These are phyloP conservation scores for Mariannaea elegans DNA, from an alignment of 2,329 filamentous ascomycete genomes.

Conservation along the genomic window DNA sequence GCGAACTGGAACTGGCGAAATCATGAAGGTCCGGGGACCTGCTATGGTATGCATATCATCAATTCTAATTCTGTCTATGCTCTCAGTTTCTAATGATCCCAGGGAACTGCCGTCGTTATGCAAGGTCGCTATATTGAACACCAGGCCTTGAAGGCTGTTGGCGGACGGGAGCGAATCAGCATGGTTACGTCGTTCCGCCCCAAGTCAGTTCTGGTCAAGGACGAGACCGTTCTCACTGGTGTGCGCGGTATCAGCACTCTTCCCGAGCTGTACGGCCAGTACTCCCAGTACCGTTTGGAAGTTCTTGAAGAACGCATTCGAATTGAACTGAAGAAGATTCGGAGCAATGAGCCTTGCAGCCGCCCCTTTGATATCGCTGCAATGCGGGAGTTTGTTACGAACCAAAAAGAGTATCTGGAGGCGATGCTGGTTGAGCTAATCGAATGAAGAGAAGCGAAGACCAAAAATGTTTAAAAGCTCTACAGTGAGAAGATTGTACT, in stretches of 20 bases:
- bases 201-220: conserved; percentile 60
- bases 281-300: conserved; percentile 11
- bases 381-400: too few species aligned
- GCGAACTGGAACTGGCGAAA: conserved; percentile 58
- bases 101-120: conserved; percentile 68
- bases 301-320: conserved; percentile 11
- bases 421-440: too few species aligned
- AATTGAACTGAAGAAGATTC: neutral
- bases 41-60: too few species aligned
- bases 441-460: too few species aligned
- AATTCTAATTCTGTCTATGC: too few species aligned
- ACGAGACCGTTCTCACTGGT: conserved; percentile 55
- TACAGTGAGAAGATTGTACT: too few species aligned
- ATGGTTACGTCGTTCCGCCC: conserved; percentile 74
- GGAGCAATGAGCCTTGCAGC: too few species aligned
- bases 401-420: too few species aligned
- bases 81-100: neutral
- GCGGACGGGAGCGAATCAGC: conserved; percentile 69
- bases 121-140: conserved; percentile 74
- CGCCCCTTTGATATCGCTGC: too few species aligned
- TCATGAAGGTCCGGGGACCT: conserved; percentile 66
- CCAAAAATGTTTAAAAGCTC: too few species aligned
- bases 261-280: conserved; percentile 9
- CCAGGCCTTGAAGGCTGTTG: conserved; percentile 65
- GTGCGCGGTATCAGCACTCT: conserved; percentile 11